A percentile compares a stretch with the other conserved stretches of the same genome.
These are phyloP conservation scores for Afroboletus lepidellus DNA, from an alignment of 1,284 basidiomycete genomes.

Conservation along the genomic window DNA sequence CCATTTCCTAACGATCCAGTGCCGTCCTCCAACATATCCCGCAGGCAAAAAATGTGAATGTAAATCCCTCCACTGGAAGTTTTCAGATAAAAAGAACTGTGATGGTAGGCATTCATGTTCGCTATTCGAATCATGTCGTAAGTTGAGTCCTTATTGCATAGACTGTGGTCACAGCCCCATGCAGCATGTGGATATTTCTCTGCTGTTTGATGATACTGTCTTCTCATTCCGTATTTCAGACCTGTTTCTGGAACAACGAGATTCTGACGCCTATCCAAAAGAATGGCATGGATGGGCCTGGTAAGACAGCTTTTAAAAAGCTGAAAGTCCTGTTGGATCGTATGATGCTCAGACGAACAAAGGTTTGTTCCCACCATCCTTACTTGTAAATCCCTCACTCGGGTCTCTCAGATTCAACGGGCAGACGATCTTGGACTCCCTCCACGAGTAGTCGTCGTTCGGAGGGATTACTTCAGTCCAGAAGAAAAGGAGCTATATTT, in stretches of 20 bases:
- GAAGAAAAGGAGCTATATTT: conserved; percentile 97
- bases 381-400: neutral
- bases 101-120: conserved; percentile 56
- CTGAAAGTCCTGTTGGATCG: conserved; percentile 85
- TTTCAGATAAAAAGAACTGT: conserved; percentile 80
- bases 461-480: conserved; percentile 92
- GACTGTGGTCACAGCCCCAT: conserved; percentile 93
- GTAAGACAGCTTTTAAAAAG: conserved; percentile 85
- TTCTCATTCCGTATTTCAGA: conserved; percentile 41
- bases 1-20: conserved; percentile 13
- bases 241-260: conserved; percentile 90
- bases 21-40: neutral
- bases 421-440: conserved; percentile 98
- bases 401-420: conserved; percentile 80
- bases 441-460: conserved; percentile 87
- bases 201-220: conserved; percentile 1
- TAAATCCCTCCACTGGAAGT: conserved; percentile 90
- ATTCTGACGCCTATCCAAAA: conserved; percentile 94
- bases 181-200: conserved; percentile 69
- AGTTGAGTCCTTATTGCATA: conserved; percentile 29
- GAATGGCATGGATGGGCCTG: conserved; percentile 70
- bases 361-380: conserved; percentile 43
- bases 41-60: conserved; percentile 80
- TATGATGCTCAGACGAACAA: conserved; percentile 94
- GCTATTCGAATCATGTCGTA: neutral